Base-by-base conservation (phyloP, 495 filamentous ascomycete species). In the Penicillium antarcticum region DNA sequence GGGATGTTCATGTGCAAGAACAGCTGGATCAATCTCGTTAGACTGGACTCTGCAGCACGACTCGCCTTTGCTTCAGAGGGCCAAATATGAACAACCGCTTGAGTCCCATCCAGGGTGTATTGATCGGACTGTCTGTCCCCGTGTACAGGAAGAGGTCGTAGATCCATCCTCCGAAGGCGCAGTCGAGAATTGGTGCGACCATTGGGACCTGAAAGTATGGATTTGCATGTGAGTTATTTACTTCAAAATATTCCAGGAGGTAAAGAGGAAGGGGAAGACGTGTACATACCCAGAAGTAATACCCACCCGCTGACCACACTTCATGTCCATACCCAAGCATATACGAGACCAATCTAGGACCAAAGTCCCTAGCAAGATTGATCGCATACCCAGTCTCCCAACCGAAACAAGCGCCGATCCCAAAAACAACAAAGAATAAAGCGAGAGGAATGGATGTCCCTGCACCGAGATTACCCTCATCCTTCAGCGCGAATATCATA, bases 331-430 rank as follows among this genome's bases (percentile, higher is more conserved):
- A 87, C 4, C 84, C 85, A 23, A 87, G 51, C 55, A 78, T 69
- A 56, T 81, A 87, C 3, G 76, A 73, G 32, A 84, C 74, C 19
- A 87, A 62, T n/a, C 85, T 61, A 0, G 85, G 84, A 0, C 85
- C 84, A 67, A 87, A 86, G 48, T 88, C 85, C 42, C 85, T 62
- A 2, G 84, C 85, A 17, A 83, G 64, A 56, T 87, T 87, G 32
- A 87, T 84, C 5, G 85, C 82, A 64, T 85, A 87, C 2, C 83
- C 84, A 4, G 84, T 87, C 59, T 87, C 81, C 77, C 79, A 86
- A 24, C 85, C 85, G 65, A 85, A 87, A 57, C 83, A 85, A 38
- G 82, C 80, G 14, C 82, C 84, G 18, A 87, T 76, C 3, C 83
- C 83, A 59, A 84, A 85, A 35, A 87, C 76, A 14, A 85, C 63